Evolutionary conservation across 495 filamentous ascomycete genomes (phyloP), one percentile per base, ranked within the genome.

Genomic region (Penicillium goetzii): DNA sequence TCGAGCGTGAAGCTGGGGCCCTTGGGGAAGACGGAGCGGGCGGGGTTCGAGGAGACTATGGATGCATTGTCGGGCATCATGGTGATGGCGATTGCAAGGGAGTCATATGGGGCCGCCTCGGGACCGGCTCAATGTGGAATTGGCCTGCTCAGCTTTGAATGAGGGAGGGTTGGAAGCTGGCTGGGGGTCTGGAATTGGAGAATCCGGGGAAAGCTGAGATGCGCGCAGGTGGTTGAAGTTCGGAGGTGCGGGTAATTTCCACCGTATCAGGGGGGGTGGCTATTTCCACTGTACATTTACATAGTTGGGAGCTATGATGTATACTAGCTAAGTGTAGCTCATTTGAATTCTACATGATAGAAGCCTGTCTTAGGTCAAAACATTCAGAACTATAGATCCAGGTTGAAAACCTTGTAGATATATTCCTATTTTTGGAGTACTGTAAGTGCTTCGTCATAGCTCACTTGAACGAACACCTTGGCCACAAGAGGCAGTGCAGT

Each of bases 1-100:
- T 96, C 92, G 65, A 96, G 83, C 8, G 86, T 90, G 79, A 96
- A 96, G 75, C 83, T 86, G 50, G 90, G 91, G 23, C 89, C 91
- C 71, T 86, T 84, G 50, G 89, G 89, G 74, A 92, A 93, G 67
- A 93, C 81, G 43, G 89, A 79, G 75, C 89, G 85, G 52, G 78
- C 64, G 63, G 76, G 68, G 65, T 64, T 78, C 30, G 77, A 68
- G 45, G 72, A 67, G 43, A 59, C 64, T 50, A 76, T 65, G 66
- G 77, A 78, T 73, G 75, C 69, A 75, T 73, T 77, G 62, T 81
- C 79, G 63, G 70, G 72, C 71, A 78, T 78, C 63, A 74, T 77
- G 56, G 50, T 32, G 59, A 61, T 23, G 52, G 52, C 32, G 52
- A 25, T 40, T 53, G 47, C 45, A 40, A 50, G 33, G 47, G 56